Percentiles rank a stretch among this genome's conserved stretches.
Conservation (phyloP, 805 yeast species). For the Kuraishia molischiana region DNA sequence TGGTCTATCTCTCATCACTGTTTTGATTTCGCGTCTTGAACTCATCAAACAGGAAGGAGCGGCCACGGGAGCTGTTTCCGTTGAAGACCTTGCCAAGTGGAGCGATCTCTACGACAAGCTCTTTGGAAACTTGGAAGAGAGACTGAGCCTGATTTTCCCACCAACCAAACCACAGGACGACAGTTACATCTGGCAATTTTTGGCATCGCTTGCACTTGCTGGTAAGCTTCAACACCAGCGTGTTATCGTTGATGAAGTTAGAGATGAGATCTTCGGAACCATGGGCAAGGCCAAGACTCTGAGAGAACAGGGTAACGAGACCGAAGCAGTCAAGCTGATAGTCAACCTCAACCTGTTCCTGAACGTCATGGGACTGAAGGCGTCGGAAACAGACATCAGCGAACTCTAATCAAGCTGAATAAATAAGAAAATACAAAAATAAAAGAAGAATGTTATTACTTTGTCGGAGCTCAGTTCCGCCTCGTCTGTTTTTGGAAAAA, state of each 20-base stretch:
- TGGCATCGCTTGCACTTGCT: slow-evolving; percentile 88
- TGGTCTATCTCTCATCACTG: slow-evolving; percentile 81
- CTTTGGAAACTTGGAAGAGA: slow-evolving; percentile 70
- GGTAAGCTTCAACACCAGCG: slow-evolving; percentile 89
- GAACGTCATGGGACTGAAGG: slow-evolving; percentile 93
- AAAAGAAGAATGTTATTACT: too few species aligned
- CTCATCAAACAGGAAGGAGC: slow-evolving; percentile 68
- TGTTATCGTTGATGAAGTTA: slow-evolving; percentile 85
- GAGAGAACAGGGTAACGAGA: slow-evolving; percentile 24
- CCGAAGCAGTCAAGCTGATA: slow-evolving; percentile 44
- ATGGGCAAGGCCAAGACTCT: slow-evolving; percentile 62
- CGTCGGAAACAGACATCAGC: slow-evolving; percentile 80
- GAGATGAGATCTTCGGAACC: slow-evolving; percentile 87
- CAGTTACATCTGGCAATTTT: slow-evolving; percentile 91
- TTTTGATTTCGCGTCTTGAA: slow-evolving; percentile 87
- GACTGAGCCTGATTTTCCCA: slow-evolving; percentile 75
- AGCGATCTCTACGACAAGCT: slow-evolving; percentile 70
- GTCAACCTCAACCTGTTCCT: slow-evolving; percentile 84
- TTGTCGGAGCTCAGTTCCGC: too few species aligned
- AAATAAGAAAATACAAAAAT: too few species aligned
- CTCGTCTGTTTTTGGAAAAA: too few species aligned
- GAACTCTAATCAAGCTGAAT: slow-evolving; percentile 56
- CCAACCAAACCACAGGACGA: slow-evolving; percentile 50
- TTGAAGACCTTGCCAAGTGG: slow-evolving; percentile 62
- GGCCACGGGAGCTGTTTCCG: slow-evolving; percentile 33